Evolutionary conservation across 192 early-diverging fungal species (phyloP), one percentile per base, ranked within the genome.

Genomic region (Oehlia diaphana): DNA sequence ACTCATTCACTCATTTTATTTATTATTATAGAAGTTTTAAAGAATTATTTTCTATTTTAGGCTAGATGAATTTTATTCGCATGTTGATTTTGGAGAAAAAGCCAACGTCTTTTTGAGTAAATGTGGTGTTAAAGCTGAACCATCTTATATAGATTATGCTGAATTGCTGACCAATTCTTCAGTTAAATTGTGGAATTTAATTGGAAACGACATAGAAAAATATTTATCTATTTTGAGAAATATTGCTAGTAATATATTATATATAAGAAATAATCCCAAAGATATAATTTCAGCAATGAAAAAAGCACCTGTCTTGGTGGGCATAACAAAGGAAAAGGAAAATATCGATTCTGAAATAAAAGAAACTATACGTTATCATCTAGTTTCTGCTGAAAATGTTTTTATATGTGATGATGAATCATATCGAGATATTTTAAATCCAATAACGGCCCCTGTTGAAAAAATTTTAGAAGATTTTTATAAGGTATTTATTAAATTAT

Each of bases 101-200:
- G 95, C 92, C 9, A 93, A 95, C 79, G 80, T 84, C 2, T 97
- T 97, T 76, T 81, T 97, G 64, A 87, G 90, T 47, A 87, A 88
- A 2, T 97, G 96, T 79, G 96, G 96, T 69, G 94, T 96, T 14
- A 92, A 91, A 75, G 90, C 92, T 44, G 92, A 94, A 67, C 96
- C 96, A 0, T 89, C 92, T 0, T 89, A 92, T 2, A 61, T 88
- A 16, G 95, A 97, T 64, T 75, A 96, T n/a, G 88, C 93, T 0
- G 80, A 86, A 12, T 84, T 89, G 63, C 81, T 97, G 10, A 87
- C 94, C 0, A 86, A 87, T 4, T 81, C 87, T 1, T 91, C 93
- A 9, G 67, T 82, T 1, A 44, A 85, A 35, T 92, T 94, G 82
- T 84, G 92, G 78, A 86, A 87, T 35, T 85, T 86, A 9, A 86